These are phyloP conservation scores for Aspergillus sp. DNA, from an alignment of 2,329 filamentous ascomycete species.

Conservation along the genomic window DNA sequence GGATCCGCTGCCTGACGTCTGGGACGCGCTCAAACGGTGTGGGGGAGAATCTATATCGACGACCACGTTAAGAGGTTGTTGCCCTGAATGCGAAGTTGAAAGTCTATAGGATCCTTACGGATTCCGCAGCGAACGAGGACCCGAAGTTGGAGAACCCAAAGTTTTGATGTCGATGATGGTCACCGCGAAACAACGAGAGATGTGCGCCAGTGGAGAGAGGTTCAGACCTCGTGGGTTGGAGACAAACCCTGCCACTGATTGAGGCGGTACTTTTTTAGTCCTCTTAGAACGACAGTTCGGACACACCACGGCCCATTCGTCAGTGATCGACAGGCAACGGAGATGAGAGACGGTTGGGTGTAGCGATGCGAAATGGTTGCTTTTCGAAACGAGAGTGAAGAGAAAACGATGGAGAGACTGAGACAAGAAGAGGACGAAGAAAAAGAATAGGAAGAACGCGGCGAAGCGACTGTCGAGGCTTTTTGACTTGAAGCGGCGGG, in stretches of 20 bases:
- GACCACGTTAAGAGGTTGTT: neutral
- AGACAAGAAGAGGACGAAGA: slow-evolving; percentile 3
- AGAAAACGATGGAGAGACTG: slow-evolving; percentile 2
- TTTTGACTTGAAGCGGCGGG: slow-evolving; percentile 15
- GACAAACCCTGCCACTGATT: neutral
- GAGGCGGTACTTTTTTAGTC: neutral
- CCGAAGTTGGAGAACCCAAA: too few relatives aligned
- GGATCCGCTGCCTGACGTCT: slow-evolving; percentile 6
- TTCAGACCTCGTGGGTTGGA: neutral
- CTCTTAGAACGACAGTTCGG: neutral
- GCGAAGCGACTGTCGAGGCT: slow-evolving; percentile 12
- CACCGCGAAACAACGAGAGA: neutral
- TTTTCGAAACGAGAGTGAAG: slow-evolving; percentile 6
- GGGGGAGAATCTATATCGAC: neutral
- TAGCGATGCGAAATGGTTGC: neutral
- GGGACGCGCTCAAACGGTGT: neutral
- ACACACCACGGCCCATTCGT: neutral
- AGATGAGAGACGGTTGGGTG: neutral
- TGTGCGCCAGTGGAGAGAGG: neutral
- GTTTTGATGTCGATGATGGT: too few relatives aligned
- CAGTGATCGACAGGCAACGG: neutral
- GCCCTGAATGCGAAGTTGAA: neutral
- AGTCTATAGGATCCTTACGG: neutral
- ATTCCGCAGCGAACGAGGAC: neutral
- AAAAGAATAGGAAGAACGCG: slow-evolving; percentile 4